These are phyloP conservation scores for Clonostachys solani DNA, from an alignment of 2,329 filamentous ascomycete genomes.

Conservation along the genomic window DNA sequence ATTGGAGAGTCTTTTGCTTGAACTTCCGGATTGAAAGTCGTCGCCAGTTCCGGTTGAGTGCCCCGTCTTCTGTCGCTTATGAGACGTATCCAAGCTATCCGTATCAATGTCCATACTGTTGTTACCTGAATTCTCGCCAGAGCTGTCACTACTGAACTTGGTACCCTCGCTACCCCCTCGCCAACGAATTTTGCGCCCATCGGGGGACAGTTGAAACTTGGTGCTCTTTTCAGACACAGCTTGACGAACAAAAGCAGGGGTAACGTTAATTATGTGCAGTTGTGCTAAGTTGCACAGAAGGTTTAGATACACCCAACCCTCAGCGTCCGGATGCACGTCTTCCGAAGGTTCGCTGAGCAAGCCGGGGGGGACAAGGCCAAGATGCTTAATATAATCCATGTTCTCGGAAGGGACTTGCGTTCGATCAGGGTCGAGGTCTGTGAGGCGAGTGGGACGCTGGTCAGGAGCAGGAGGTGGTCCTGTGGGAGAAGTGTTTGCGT, in stretches of 20 bases:
- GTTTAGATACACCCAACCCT: conserved; percentile 82
- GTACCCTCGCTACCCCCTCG: conserved; percentile 64
- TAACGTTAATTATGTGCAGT: conserved; percentile 80
- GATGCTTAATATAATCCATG: conserved; percentile 72
- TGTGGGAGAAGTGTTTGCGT: conserved; percentile 33
- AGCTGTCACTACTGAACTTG: conserved; percentile 60
- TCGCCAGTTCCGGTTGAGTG: conserved; percentile 20
- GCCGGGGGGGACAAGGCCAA: conserved; percentile 62
- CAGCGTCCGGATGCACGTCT: conserved; percentile 55
- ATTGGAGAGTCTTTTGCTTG: conserved; percentile 32
- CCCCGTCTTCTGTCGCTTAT: conserved; percentile 40
- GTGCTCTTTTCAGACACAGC: conserved; percentile 67
- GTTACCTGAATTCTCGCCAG: conserved; percentile 37
- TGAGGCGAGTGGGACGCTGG: conserved; percentile 72
- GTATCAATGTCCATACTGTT: conserved; percentile 46
- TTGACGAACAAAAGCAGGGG: conserved; percentile 69
- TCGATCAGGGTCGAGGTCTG: conserved; percentile 76
- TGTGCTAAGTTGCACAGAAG: conserved; percentile 78
- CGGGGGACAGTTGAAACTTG: conserved; percentile 72
- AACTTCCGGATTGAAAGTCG: conserved; percentile 23
- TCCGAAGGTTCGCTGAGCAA: conserved; percentile 27
- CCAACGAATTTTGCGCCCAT: conserved; percentile 79
- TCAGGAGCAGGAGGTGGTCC: conserved; percentile 43
- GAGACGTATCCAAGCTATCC: conserved; percentile 29
- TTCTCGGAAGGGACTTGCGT: conserved; percentile 72